Evolutionary conservation across 495 filamentous ascomycete species (phyloP), one percentile per base, ranked within the genome.

Genomic region (Bombardia bombarda): DNA sequence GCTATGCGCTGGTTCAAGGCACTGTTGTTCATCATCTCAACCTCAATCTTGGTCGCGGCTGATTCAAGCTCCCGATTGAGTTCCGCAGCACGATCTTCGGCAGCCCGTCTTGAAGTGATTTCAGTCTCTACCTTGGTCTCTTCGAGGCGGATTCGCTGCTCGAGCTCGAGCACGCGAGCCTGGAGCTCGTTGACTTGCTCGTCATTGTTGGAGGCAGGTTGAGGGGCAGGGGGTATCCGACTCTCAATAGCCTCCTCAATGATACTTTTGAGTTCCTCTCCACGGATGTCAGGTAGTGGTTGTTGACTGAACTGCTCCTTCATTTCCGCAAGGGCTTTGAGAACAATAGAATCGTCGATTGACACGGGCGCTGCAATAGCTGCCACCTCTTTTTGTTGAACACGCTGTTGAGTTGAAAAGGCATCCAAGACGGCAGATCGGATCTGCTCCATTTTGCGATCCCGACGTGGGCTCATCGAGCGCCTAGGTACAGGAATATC

Each of bases 391-490:
- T 45, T 56, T n/a, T 50, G 47, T 20, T 48, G 45, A 31, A n/a
- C 55, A 30, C 53, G 54, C 47, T 72, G 74, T 37, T 83, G 85
- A 39, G 75, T 65, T 25, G 73, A 72, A n/a, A 90, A 54, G 44
- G 84, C 87, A 46, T 98, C 90, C 43, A 80, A 61, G n/a, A 97
- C 72, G 35, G 82, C 79, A 30, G 70, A 70, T 51, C 84, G 87
- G 50, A 97, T 80, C 66, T 88, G 87, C 48, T 95, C 87, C 43
- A 89, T 58, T 53, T 78, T 89, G 36, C 82, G 80, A 50, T 93
- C 86, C 37, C 79, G 74, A 49, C 75, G 78, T 7, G 80, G 79
- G 42, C 75, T 80, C 47, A 74, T 61, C 7, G 86, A 82, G 13
- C 75, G 80, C 12, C 83, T 78, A 23, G 74, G 69, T 18, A 66